These are phyloP conservation scores for Agrocybe pediades DNA, from an alignment of 768 basidiomycete species.

Conservation along the genomic window DNA sequence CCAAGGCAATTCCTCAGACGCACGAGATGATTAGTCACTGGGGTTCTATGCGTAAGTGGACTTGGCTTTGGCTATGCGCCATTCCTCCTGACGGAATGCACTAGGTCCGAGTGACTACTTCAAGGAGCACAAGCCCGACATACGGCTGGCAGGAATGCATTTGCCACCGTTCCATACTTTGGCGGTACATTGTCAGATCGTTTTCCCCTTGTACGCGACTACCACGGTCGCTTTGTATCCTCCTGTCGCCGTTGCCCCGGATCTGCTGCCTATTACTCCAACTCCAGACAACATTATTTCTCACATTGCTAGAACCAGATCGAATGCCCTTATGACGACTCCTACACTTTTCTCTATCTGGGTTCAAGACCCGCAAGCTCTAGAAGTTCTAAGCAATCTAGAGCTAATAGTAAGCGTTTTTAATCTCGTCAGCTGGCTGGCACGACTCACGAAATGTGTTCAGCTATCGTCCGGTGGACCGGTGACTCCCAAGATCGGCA, in stretches of 20 bases:
- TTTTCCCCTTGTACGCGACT: conserved; percentile 28
- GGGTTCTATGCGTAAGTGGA: conserved; percentile 32
- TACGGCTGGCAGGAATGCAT: conserved; percentile 28
- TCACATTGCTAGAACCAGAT: conserved; percentile 26
- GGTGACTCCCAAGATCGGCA: conserved; percentile 33
- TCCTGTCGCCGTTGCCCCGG: conserved; percentile 24
- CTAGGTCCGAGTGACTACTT: conserved; percentile 8
- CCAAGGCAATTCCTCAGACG: conserved; percentile 41
- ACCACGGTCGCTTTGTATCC: conserved; percentile 31
- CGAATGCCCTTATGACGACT: conserved; percentile 32
- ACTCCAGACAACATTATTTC: conserved; percentile 31
- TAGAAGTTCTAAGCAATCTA: conserved; percentile 24
- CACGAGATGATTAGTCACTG: conserved; percentile 31
- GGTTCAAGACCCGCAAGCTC: conserved; percentile 25
- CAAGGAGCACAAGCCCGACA: conserved; percentile 14
- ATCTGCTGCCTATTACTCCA: conserved; percentile 34
- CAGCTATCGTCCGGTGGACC: conserved; percentile 39
- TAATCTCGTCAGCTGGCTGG: neutral
- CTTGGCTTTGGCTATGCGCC: neutral
- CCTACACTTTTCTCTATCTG: conserved; percentile 43
- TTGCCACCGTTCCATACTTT: conserved; percentile 43
- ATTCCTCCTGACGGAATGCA: neutral
- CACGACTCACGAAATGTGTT: neutral
- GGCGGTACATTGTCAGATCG: conserved; percentile 31
- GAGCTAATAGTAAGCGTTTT: conserved; percentile 20